These are phyloP conservation scores for Cyberlindnera lachancei DNA, from an alignment of 805 yeast genomes.

Conservation along the genomic window DNA sequence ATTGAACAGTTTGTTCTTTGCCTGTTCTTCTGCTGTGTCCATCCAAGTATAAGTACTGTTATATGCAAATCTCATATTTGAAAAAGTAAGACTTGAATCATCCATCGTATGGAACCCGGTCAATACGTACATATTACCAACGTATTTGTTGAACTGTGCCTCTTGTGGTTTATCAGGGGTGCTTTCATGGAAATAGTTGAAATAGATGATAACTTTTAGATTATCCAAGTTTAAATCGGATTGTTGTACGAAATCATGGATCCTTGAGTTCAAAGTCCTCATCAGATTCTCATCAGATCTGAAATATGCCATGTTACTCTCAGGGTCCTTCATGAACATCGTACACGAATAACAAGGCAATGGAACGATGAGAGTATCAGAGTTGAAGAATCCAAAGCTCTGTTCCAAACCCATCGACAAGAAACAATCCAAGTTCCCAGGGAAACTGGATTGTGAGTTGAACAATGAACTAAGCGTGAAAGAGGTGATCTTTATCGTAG, in stretches of 20 bases:
- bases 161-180: slow-evolving; percentile 19
- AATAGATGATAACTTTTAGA: slow-evolving; percentile 14
- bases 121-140: slow-evolving; percentile 19
- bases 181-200: slow-evolving; percentile 19
- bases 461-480: slow-evolving; percentile 13
- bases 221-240: slow-evolving; percentile 10
- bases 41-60: slow-evolving; percentile 19
- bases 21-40: slow-evolving; percentile 18
- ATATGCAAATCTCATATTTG: slow-evolving; percentile 15
- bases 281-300: slow-evolving; percentile 12
- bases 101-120: slow-evolving; percentile 13
- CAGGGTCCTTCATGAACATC: slow-evolving; percentile 16
- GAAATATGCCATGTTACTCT: slow-evolving; percentile 12
- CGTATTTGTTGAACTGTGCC: slow-evolving; percentile 18
- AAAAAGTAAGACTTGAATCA: slow-evolving; percentile 16
- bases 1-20: slow-evolving; percentile 16
- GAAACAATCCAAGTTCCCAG: slow-evolving; percentile 16
- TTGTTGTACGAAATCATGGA: slow-evolving; percentile 14
- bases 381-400: slow-evolving; percentile 11
- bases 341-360: slow-evolving; percentile 18
- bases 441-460: slow-evolving; percentile 15
- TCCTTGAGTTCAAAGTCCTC: slow-evolving; percentile 12
- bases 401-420: slow-evolving; percentile 15
- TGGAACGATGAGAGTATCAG: slow-evolving; percentile 19
- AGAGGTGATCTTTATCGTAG: slow-evolving; percentile 11